Evolutionary conservation across 2,329 filamentous ascomycete species (phyloP).

Genomic region (Aspergillus sp.): DNA sequence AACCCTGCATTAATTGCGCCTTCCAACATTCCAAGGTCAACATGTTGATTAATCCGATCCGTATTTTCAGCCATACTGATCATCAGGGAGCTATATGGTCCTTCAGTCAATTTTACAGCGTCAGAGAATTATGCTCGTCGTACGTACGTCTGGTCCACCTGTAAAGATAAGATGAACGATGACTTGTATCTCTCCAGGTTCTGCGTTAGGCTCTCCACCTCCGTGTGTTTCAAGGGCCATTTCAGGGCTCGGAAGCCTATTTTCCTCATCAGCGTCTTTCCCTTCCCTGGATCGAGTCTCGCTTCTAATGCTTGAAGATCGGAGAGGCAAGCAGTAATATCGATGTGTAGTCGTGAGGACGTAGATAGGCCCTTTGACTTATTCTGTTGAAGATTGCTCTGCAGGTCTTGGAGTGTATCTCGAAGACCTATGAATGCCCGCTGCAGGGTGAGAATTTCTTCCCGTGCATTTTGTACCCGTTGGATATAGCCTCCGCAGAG

Average conservation of each 20-base stretch:
- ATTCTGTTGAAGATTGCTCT: slow-evolving; percentile 10
- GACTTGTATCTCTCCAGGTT: slow-evolving; percentile 24
- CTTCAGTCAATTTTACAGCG: neutral
- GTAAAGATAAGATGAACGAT: slow-evolving; percentile 24
- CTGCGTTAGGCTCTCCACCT: slow-evolving; percentile 19
- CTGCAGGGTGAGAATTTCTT: slow-evolving; percentile 21
- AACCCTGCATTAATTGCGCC: slow-evolving; percentile 11
- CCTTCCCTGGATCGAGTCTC: slow-evolving; percentile 3
- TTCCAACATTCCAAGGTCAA: slow-evolving; percentile 13
- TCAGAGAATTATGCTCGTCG: slow-evolving; percentile 2
- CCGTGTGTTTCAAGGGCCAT: slow-evolving; percentile 27
- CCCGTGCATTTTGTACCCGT: slow-evolving; percentile 21
- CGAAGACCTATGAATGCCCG: slow-evolving; percentile 10
- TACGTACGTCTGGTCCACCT: slow-evolving; percentile 25
- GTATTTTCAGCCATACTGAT: neutral
- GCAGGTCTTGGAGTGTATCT: slow-evolving; percentile 14
- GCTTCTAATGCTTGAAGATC: slow-evolving; percentile 12
- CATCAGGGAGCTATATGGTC: neutral
- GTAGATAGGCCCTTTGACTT: slow-evolving; percentile 7
- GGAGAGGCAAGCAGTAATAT: slow-evolving; percentile 13
- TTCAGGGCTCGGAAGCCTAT: slow-evolving; percentile 26
- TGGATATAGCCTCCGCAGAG: slow-evolving; percentile 22
- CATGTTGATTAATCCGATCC: slow-evolving; percentile 9
- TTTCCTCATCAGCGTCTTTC: slow-evolving; percentile 15
- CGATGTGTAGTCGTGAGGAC: slow-evolving; percentile 6